Base-by-base conservation (phyloP, 2,329 filamentous ascomycete species). In the Exophiala alcalophila region DNA sequence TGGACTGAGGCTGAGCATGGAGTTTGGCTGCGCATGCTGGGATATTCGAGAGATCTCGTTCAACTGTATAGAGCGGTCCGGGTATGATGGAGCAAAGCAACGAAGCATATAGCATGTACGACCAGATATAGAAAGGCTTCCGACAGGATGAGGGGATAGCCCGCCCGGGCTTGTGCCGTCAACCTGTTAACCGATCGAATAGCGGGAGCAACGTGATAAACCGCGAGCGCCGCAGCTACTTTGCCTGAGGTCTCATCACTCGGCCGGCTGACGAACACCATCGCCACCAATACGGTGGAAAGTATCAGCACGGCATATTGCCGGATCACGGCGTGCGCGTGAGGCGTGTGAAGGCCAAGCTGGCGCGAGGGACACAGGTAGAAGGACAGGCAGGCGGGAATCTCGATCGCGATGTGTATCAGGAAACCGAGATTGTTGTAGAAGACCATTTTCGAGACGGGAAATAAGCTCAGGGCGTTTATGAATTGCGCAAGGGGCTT, bases 291-390 rank as follows among this genome's bases (percentile, higher is more conserved):
- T 42, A 54, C 59, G 8, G 63, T 61, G 10, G 51, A 41, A 11
- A 66, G 35, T 4, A 68, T 54, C 0, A 67, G 54, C 5, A 64
- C 46, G n/a, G 64, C 63, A 44, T 67, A 68, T 54, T 68, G 65
- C 21, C 57, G 53, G 34, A 68, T 60, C 8, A 61, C 35, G 16
- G 61, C 52, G 27, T 66, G 59, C 7, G 65, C 61, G 48, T 62
- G 55, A 7, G 61, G 59, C 24, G 61, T 59, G 25, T 61, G 50
- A 4, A 36, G 27, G 3, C 55, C 42, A 11, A 67, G 58, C 9
- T 59, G 59, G 11, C 44, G 32, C 16, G 47, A 57, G 5, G 65
- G 65, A 15, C 55, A 51, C 40, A 66, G 34, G 49, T 62, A 58
- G 56, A 67, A 68, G 43, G 60, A 61, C 2, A 65, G 32, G 4